Conservation (phyloP, 768 basidiomycete species). For the Rhodotorula taiwanensis region DNA sequence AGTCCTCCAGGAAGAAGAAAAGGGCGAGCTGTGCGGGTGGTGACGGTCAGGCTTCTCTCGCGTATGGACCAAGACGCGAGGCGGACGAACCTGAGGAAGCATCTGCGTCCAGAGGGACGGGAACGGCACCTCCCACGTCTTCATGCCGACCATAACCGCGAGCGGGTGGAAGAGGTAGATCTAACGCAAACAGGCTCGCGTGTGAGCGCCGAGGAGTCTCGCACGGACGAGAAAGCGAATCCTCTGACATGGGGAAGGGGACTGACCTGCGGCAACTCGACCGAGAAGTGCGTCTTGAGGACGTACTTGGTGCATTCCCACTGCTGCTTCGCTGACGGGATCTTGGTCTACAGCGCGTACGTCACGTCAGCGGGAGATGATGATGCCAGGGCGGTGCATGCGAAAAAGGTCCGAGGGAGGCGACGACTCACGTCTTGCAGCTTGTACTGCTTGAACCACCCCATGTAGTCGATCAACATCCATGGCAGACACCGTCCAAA, state of each 20-base stretch:
- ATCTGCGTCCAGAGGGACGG: constrained; percentile 52
- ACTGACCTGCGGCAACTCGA: constrained; percentile 66
- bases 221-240: not conserved
- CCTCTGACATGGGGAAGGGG: not conserved
- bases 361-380: not conserved
- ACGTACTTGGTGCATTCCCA: constrained; percentile 95
- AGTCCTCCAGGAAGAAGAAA: constrained; percentile 90
- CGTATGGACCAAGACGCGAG: constrained; percentile 52
- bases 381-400: too few relatives aligned
- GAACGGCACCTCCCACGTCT: constrained; percentile 89
- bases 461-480: constrained; percentile 89
- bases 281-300: constrained; percentile 87
- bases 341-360: constrained; percentile 49
- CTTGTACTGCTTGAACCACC: constrained; percentile 91
- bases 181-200: constrained; percentile 37
- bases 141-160: constrained; percentile 79
- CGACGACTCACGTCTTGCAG: constrained; percentile 53
- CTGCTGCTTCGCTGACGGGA: constrained; percentile 72
- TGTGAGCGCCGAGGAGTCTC: too few relatives aligned
- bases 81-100: constrained; percentile 21
- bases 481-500: constrained; percentile 92
- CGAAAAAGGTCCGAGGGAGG: not conserved
- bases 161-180: constrained; percentile 48
- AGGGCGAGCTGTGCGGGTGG: constrained; percentile 57
- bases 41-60: not conserved